Percentiles rank a stretch among this genome's conserved stretches.
Evolutionary conservation across 1,284 basidiomycete genomes (phyloP).

Genomic region (Agaricales sp.): DNA sequence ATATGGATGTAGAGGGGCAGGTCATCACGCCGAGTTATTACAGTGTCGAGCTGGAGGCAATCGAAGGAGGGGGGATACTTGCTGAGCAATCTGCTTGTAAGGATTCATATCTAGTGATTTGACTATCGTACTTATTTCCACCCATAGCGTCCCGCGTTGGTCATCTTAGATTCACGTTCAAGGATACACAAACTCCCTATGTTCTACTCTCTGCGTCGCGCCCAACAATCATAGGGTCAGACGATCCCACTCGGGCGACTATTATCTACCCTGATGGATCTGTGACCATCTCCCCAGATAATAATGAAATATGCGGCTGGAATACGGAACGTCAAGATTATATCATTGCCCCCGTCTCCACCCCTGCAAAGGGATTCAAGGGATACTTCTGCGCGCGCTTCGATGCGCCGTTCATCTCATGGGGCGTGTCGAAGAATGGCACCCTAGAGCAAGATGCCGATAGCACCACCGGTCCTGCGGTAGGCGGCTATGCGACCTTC

Average conservation of each 20-base stretch:
- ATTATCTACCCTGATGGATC: slow-evolving; percentile 52
- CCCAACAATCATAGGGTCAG: slow-evolving; percentile 46
- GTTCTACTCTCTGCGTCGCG: slow-evolving; percentile 66
- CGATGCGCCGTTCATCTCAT: slow-evolving; percentile 33
- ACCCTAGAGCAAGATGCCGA: slow-evolving; percentile 21
- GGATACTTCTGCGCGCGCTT: slow-evolving; percentile 77
- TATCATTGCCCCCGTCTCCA: slow-evolving; percentile 51
- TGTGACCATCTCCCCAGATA: slow-evolving; percentile 34
- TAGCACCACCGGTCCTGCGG: slow-evolving; percentile 23
- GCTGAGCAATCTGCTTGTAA: slow-evolving; percentile 65
- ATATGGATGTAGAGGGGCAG: slow-evolving; percentile 49
- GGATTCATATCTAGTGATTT: slow-evolving; percentile 16
- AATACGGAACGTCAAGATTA: slow-evolving; percentile 71
- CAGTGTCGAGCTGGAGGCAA: slow-evolving; percentile 45
- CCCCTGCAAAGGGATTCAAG: slow-evolving; percentile 35
- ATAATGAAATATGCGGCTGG: slow-evolving; percentile 54
- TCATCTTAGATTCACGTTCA: slow-evolving; percentile 68
- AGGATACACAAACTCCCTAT: slow-evolving; percentile 36
- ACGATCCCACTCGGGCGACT: slow-evolving; percentile 33
- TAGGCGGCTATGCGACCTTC: slow-evolving; percentile 57
- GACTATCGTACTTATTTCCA: slow-evolving; percentile 5
- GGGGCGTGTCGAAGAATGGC: slow-evolving; percentile 42
- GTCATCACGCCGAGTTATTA: slow-evolving; percentile 62
- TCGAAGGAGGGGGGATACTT: slow-evolving; percentile 36
- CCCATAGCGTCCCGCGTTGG: slow-evolving; percentile 64